A percentile compares a stretch with the other conserved stretches of the same genome.
Evolutionary conservation across 2,329 filamentous ascomycete species (phyloP).

Genomic region (Celoporthe dispersa): DNA sequence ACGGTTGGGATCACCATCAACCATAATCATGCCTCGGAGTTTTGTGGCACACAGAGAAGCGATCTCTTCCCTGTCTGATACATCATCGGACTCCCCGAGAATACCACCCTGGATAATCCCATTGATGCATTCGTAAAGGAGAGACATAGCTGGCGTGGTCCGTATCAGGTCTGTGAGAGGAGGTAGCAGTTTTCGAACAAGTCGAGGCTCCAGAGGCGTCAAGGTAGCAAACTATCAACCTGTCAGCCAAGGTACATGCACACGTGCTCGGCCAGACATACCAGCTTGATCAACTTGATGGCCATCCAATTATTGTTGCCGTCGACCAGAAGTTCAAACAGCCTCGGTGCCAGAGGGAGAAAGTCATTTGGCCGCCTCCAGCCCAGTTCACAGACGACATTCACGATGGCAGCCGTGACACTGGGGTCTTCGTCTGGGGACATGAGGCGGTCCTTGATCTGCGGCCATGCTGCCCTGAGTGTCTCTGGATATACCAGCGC

Average conservation of each 20-base stretch:
- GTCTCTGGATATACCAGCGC: constrained; percentile 97
- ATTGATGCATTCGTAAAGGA: constrained; percentile 97
- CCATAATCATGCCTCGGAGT: constrained; percentile 88
- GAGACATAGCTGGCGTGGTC: constrained; percentile 96
- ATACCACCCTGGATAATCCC: constrained; percentile 98
- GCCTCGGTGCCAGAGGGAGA: constrained; percentile 82
- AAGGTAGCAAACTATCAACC: constrained; percentile 80
- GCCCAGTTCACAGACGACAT: constrained; percentile 93
- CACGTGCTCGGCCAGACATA: constrained; percentile 47
- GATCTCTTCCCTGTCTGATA: constrained; percentile 85
- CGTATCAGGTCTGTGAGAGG: constrained; percentile 92
- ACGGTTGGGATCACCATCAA: constrained; percentile 93
- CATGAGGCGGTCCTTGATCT: constrained; percentile 92
- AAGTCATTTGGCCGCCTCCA: constrained; percentile 95
- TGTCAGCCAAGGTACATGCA: constrained; percentile 14
- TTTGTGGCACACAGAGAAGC: constrained; percentile 91
- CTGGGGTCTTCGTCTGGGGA: constrained; percentile 88
- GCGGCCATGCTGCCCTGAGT: constrained; percentile 90
- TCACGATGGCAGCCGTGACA: constrained; percentile 94
- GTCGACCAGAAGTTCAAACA: constrained; percentile 91
- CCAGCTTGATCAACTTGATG: constrained; percentile 97
- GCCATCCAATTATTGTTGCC: constrained; percentile 99
- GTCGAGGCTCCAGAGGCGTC: constrained; percentile 86
- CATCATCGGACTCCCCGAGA: constrained; percentile 78
- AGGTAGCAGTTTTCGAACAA: constrained; percentile 88